Evolutionary conservation across 768 basidiomycete species (phyloP).

Genomic region (Hemileccinum rubropunctum): DNA sequence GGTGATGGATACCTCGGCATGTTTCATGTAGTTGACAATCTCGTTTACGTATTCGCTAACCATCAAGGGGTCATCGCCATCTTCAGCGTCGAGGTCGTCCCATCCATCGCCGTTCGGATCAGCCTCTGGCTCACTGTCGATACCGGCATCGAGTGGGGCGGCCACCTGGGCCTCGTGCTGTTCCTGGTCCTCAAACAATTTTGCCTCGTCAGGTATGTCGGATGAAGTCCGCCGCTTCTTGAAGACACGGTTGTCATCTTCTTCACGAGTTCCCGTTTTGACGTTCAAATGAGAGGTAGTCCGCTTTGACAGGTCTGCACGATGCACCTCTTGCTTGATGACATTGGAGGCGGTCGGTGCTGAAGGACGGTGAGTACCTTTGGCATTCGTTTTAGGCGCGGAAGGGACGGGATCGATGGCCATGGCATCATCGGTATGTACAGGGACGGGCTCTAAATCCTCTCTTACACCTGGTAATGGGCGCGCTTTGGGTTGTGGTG

Average conservation of each 20-base stretch:
- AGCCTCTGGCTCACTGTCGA: constrained; percentile 55
- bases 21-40: constrained; percentile 88
- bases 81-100: constrained; percentile 92
- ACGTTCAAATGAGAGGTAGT: constrained; percentile 33
- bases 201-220: constrained; percentile 45
- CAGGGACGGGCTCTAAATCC: constrained; percentile 12
- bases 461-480: constrained; percentile 32
- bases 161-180: constrained; percentile 32
- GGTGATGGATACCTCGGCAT: constrained; percentile 62
- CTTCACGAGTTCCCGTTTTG: constrained; percentile 42
- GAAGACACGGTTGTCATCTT: constrained; percentile 55
- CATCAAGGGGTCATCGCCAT: constrained; percentile 93
- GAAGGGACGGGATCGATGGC: constrained; percentile 43
- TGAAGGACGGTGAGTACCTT: constrained; percentile 32
- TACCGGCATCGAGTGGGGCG: constrained; percentile 39
- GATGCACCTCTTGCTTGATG: constrained; percentile 29
- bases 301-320: constrained; percentile 26
- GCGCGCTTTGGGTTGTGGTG: constrained; percentile 18
- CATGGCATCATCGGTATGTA: constrained; percentile 51
- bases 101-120: constrained; percentile 67
- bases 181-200: constrained; percentile 44
- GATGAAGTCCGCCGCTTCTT: constrained; percentile 81
- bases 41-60: constrained; percentile 95
- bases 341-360: constrained; percentile 10
- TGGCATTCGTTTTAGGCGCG: constrained; percentile 1